Percentiles rank a stretch among this genome's conserved stretches.
These are phyloP conservation scores for Talaromyces rugulosus DNA, from an alignment of 2,329 filamentous ascomycete genomes.

Conservation along the genomic window DNA sequence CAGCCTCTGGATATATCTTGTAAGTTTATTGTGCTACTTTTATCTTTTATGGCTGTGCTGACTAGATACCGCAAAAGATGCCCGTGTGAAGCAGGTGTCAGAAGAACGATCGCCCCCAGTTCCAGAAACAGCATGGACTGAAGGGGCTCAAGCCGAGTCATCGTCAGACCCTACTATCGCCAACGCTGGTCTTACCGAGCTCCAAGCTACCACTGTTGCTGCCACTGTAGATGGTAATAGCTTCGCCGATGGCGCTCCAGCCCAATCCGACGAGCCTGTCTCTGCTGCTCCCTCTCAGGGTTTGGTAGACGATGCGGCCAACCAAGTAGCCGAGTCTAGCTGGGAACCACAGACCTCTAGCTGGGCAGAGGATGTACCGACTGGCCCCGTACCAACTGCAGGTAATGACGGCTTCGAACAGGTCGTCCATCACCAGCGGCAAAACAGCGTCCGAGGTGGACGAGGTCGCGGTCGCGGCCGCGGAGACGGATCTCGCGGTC, in stretches of 20 bases:
- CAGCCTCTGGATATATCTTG: constrained; percentile 53
- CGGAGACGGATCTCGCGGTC: constrained; percentile 34
- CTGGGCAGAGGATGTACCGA: constrained; percentile 78
- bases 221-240: constrained; percentile 55
- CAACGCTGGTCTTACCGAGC: constrained; percentile 58
- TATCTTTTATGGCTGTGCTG: constrained; percentile 9
- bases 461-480: constrained; percentile 33
- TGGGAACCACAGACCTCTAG: constrained; percentile 59
- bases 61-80: constrained; percentile 34
- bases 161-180: constrained; percentile 57
- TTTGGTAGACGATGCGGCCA: constrained; percentile 39
- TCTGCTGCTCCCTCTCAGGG: constrained; percentile 34
- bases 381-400: constrained; percentile 33
- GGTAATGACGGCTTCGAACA: constrained; percentile 34
- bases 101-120: constrained; percentile 36
- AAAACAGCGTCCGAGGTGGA: constrained; percentile 32
- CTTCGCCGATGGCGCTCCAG: constrained; percentile 12
- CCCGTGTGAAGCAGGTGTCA: constrained; percentile 49
- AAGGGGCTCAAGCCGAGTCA: constrained; percentile 31
- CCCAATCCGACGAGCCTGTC: constrained; percentile 18
- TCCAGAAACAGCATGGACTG: constrained; percentile 42
- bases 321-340: constrained; percentile 46
- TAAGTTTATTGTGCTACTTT: constrained; percentile 36
- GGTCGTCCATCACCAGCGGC: constrained; percentile 30
- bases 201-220: constrained; percentile 48